Base-by-base conservation (phyloP, 495 filamentous ascomycete species). In the Chaetomium fimeti region DNA sequence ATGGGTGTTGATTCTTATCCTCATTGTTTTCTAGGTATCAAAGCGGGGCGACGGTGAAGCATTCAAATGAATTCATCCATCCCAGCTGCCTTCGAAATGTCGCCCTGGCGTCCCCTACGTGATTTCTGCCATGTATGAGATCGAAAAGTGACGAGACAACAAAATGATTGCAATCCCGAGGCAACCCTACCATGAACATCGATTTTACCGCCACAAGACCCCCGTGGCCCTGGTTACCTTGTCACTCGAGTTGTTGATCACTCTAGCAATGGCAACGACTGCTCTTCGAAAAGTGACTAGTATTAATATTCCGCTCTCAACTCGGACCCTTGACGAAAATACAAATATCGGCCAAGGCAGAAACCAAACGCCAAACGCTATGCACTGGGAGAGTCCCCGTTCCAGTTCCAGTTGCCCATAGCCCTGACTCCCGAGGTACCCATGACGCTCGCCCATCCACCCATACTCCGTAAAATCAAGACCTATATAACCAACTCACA, bases 301-400 rank as follows among this genome's bases (percentile, higher is more conserved):
- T 49, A 25, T 24, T 49, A 48, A 3, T 43, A 43, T 9, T 20
- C 25, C 51, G 51, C 51, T 53, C 18, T 3, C 24, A 18, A 28
- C 27, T 3, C 5, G 18, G 24, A 18, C 45, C n/a, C 45, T 49
- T 43, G n/a, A n/a, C 4, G 24, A n/a, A 47, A 49, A 49, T 49
- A 24, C 40, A 9, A 18, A 27, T 57, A 57, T 3, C 20, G 0
- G 42, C 20, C 9, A 63, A 36, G 2, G 16, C 25, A 36, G 24
- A 57, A 57, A 36, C 40, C 42, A 63, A 57, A 63, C 52, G 28
- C 61, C 61, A 57, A 63, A 57, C 61, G 61, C 61, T 63, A 63
- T 63, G 61, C 61, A 2, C 54, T 28, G 27, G 36, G 42, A 25
- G 11, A 29, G 3, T 36, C 32, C 32, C 32, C 32, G 32, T 11